A percentile compares a stretch with the other conserved stretches of the same genome.
Conservation (phyloP, 108 stramenopile genomes). For the Schizochytrium sp. region DNA sequence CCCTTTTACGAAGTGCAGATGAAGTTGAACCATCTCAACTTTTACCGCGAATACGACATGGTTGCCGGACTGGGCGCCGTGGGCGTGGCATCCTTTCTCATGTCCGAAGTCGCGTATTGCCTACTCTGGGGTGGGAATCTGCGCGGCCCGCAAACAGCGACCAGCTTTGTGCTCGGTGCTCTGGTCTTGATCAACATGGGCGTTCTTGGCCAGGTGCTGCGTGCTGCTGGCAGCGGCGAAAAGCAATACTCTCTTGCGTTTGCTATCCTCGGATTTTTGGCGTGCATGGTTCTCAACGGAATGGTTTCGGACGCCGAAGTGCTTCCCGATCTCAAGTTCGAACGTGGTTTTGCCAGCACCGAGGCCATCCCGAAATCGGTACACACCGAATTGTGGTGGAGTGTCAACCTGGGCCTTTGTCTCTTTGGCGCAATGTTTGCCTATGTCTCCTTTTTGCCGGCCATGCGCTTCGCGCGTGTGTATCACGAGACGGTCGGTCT, state of each 20-base stretch:
- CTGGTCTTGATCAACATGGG: not conserved
- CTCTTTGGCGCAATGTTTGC: not conserved
- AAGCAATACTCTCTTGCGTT: not conserved
- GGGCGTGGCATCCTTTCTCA: not conserved
- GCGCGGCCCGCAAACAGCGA: not conserved
- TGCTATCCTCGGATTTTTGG: not conserved
- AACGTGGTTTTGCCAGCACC: not conserved
- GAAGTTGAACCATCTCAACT: not conserved
- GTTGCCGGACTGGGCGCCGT: not conserved
- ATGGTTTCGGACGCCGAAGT: conserved; percentile 9
- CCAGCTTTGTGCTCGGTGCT: not conserved
- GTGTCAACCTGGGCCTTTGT: not conserved
- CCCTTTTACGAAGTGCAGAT: not conserved
- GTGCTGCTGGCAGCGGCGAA: not conserved
- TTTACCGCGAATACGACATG: not conserved
- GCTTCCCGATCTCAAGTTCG: not conserved
- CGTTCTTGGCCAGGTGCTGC: not conserved
- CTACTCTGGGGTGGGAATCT: not conserved
- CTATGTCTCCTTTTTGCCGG: not conserved
- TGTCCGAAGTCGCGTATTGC: not conserved
- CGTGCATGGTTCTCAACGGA: not conserved
- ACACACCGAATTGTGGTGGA: not conserved
- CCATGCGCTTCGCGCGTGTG: not conserved
- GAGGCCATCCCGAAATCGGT: not conserved
- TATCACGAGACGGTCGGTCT: not conserved